A percentile compares a stretch with the other conserved stretches of the same genome.
Conservation (phyloP, 2,329 filamentous ascomycete species). For the Phialemoniopsis sp. region DNA sequence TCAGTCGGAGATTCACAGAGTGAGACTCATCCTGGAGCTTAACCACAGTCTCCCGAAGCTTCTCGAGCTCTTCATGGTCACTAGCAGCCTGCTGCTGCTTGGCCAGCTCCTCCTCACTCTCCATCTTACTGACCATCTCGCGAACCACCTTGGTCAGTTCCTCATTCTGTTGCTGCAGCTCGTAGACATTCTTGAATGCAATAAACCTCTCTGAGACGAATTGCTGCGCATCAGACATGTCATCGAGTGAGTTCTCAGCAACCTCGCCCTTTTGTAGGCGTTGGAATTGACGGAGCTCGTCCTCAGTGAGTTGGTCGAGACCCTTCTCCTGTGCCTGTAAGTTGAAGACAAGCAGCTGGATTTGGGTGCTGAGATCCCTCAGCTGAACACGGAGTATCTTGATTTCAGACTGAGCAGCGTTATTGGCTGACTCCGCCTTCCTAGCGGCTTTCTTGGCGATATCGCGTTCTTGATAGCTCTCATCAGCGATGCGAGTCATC, state of each 20-base stretch:
- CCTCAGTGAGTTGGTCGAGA: constrained; percentile 62
- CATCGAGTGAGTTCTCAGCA: constrained; percentile 64
- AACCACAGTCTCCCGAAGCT: constrained; percentile 30
- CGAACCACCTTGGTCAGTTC: constrained; percentile 79
- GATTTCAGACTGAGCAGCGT: constrained; percentile 60
- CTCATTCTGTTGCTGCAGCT: constrained; percentile 84
- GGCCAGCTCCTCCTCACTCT: constrained; percentile 78
- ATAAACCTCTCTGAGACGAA: constrained; percentile 90
- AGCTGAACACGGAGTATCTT: constrained; percentile 82
- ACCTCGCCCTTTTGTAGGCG: constrained; percentile 74
- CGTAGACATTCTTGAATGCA: constrained; percentile 79
- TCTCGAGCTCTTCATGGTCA: constrained; percentile 67
- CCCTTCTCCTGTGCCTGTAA: constrained; percentile 79
- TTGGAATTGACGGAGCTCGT: constrained; percentile 73
- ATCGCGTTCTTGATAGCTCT: constrained; percentile 78
- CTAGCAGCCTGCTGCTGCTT: constrained; percentile 59
- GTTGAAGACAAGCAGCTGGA: constrained; percentile 87
- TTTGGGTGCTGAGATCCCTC: constrained; percentile 82
- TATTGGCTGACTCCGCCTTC: constrained; percentile 72
- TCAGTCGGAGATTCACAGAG: constrained; percentile 75
- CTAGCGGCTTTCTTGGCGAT: constrained; percentile 71
- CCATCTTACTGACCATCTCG: constrained; percentile 82
- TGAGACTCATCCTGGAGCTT: constrained; percentile 75
- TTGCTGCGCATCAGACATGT: constrained; percentile 78
- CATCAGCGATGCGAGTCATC: constrained; percentile 80